Conservation (phyloP, 306 rosid genomes). For the Cicer chorassanicum region DNA sequence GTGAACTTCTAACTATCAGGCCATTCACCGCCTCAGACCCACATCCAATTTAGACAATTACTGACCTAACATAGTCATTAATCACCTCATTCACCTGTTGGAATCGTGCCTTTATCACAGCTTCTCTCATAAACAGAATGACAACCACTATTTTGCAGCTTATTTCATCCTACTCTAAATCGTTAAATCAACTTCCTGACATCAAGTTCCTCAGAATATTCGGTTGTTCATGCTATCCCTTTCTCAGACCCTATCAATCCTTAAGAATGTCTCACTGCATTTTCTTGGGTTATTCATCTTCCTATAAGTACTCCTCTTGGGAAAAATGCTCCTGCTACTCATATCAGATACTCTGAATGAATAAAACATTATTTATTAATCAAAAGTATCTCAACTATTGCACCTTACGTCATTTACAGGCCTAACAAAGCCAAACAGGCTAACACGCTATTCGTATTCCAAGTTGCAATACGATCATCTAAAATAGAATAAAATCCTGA, state of each 20-base stretch:
- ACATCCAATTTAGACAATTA: not conserved
- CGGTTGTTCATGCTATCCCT: not conserved
- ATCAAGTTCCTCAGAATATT: not conserved
- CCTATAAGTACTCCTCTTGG: too few species aligned
- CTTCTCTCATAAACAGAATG: not conserved
- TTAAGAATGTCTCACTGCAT: not conserved
- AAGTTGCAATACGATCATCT: conserved; percentile 2
- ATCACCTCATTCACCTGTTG: conserved; percentile 4
- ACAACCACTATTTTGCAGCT: not conserved
- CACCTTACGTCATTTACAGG: not conserved
- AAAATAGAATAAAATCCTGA: not conserved
- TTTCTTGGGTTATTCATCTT: not conserved
- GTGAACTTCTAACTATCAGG: not conserved
- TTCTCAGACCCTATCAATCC: not conserved
- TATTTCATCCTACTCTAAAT: not conserved
- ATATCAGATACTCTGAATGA: not conserved
- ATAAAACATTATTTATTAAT: not conserved
- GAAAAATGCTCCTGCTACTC: not conserved
- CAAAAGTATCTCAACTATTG: not conserved
- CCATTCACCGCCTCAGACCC: not conserved
- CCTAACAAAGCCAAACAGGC: not conserved
- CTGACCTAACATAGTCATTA: not conserved
- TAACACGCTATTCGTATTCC: not conserved
- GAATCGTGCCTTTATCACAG: not conserved
- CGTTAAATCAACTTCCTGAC: conserved; percentile 6